Evolutionary conservation across 345 rosid genomes (phyloP).

Genomic region (Populus davidiana): DNA sequence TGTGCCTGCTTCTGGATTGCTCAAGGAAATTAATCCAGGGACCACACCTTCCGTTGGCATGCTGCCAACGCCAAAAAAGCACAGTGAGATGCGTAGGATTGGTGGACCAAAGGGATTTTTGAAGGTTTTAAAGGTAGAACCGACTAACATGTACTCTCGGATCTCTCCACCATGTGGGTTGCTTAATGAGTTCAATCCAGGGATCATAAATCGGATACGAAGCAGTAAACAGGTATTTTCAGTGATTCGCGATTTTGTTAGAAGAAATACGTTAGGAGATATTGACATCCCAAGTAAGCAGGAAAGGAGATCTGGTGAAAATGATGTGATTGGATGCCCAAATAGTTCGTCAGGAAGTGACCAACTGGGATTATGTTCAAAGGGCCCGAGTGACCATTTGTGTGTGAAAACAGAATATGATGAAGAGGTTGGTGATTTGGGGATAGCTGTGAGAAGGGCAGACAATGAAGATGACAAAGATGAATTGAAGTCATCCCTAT

Average conservation of each 20-base stretch:
- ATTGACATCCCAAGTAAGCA: background rate
- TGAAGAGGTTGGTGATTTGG: background rate
- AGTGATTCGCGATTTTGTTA: background rate
- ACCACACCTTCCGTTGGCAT: background rate
- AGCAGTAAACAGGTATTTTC: constrained; percentile 12
- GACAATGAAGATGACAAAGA: too few species aligned
- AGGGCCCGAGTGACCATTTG: background rate
- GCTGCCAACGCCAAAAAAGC: background rate
- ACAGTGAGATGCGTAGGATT: background rate
- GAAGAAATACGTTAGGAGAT: background rate
- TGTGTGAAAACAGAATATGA: background rate
- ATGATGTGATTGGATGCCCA: background rate
- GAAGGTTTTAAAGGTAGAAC: background rate
- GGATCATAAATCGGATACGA: constrained; percentile 15
- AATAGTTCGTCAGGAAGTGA: background rate
- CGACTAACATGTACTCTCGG: background rate
- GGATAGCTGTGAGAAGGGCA: background rate
- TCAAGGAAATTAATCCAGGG: background rate
- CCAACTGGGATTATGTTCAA: background rate
- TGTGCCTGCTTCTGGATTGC: background rate
- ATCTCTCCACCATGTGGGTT: constrained; percentile 14
- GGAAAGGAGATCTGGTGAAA: background rate
- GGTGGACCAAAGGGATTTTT: background rate
- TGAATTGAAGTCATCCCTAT: background rate
- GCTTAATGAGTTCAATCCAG: constrained; percentile 14